phyloP scores from a whole-genome alignment of 352 stramenopile species.

The Globisporangium polare region DNA sequence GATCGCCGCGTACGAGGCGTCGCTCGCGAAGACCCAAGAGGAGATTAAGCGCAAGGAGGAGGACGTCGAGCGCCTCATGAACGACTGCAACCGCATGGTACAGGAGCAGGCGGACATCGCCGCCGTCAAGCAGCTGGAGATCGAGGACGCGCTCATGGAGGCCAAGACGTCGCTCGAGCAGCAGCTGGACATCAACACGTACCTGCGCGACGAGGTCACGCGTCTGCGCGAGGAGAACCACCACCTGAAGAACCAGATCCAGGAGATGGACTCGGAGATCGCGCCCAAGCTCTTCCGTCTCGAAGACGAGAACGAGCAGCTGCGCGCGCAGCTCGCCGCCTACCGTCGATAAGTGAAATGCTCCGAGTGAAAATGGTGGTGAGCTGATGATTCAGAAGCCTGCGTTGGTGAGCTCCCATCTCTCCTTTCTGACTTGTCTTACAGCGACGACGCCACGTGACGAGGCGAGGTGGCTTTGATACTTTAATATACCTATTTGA shows the following conservation, averaged over 20 bases:
- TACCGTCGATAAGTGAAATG: constrained; percentile 8
- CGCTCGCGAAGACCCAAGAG: constrained; percentile 49
- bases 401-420: neutral
- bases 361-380: neutral
- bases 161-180: constrained; percentile 85
- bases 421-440: neutral
- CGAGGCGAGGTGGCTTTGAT: neutral
- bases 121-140: constrained; percentile 76
- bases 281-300: constrained; percentile 74
- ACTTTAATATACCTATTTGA: constrained; percentile 5
- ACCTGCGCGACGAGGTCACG: constrained; percentile 72
- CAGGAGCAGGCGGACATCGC: constrained; percentile 79
- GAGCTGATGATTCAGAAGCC: too few species aligned
- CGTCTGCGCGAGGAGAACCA: constrained; percentile 82
- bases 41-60: constrained; percentile 74
- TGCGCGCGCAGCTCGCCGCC: constrained; percentile 28
- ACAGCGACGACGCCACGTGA: neutral
- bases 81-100: constrained; percentile 82
- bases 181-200: constrained; percentile 83
- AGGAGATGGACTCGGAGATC: constrained; percentile 83
- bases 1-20: constrained; percentile 62
- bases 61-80: constrained; percentile 80
- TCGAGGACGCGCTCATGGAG: constrained; percentile 79
- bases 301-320: constrained; percentile 83
- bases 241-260: constrained; percentile 84